phyloP scores from a whole-genome alignment of 192 early-diverging fungal genomes.

The Chytriomyces sp. region DNA sequence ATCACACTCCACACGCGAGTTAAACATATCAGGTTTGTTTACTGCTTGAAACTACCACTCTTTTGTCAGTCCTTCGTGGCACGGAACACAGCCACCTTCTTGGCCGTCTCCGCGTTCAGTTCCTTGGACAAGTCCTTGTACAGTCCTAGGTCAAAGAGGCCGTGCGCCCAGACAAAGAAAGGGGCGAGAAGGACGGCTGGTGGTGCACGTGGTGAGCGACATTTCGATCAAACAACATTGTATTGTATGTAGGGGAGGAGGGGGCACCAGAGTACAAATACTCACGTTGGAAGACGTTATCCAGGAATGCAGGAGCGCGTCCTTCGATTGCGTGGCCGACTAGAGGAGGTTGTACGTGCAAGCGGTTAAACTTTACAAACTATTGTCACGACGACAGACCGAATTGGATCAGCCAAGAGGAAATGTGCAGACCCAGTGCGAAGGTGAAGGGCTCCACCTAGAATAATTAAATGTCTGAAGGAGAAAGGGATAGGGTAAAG shows the following conservation, averaged over 20 bases:
- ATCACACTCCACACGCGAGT: no score
- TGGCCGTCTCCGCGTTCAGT: constrained; percentile 58
- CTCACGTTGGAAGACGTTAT: constrained; percentile 82
- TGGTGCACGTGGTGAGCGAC: not conserved
- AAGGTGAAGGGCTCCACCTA: constrained; percentile 33
- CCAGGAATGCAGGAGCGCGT: constrained; percentile 82
- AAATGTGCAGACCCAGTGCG: constrained; percentile 64
- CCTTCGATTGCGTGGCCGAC: constrained; percentile 89
- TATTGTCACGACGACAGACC: constrained; percentile 9
- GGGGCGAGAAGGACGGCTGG: constrained; percentile 88
- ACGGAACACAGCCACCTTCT: constrained; percentile 46
- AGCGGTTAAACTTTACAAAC: not conserved
- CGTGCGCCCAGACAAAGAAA: constrained; percentile 90
- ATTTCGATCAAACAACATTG: not conserved
- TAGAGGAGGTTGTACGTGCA: not conserved
- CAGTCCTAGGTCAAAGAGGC: constrained; percentile 81
- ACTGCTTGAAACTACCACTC: no score
- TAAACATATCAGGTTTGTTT: no score
- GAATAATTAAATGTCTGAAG: constrained; percentile 12
- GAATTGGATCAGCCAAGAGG: constrained; percentile 88
- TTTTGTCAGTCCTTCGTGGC: not conserved
- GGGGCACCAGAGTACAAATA: not conserved
- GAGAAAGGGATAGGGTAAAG: constrained; percentile 38
- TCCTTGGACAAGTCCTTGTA: constrained; percentile 68
- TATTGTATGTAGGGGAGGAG: not conserved